A percentile compares a stretch with the other conserved stretches of the same genome.
Conservation (phyloP, 1,139 yeast genomes). For the Blastobotrys aristatus region DNA sequence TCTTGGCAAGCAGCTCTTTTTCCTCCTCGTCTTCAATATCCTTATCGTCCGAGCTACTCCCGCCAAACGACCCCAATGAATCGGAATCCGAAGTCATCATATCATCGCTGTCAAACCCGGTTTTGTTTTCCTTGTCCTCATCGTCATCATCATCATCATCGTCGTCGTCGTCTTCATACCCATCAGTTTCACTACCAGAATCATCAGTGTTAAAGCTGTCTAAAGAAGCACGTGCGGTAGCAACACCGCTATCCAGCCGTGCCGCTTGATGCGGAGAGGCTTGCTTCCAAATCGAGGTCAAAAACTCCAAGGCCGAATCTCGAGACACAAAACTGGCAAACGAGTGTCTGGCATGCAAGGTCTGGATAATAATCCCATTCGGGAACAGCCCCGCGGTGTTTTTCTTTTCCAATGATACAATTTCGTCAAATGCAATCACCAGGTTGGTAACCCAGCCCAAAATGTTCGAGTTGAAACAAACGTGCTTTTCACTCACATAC, state of each 20-base stretch:
- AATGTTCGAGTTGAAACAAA: slow-evolving; percentile 88
- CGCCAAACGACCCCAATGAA: slow-evolving; percentile 16
- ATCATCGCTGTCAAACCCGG: slow-evolving; percentile 21
- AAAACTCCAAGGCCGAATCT: slow-evolving; percentile 68
- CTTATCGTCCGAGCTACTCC: slow-evolving; percentile 7
- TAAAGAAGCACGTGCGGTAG: not conserved
- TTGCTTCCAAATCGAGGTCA: slow-evolving; percentile 41
- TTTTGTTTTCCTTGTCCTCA: slow-evolving; percentile 14
- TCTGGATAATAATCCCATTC: slow-evolving; percentile 76
- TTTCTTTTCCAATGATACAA: slow-evolving; percentile 68
- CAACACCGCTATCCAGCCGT: slow-evolving; percentile 2
- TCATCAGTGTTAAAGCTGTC: not conserved
- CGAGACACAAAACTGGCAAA: slow-evolving; percentile 88
- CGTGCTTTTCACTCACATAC: slow-evolving; percentile 71
- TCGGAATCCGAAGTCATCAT: slow-evolving; percentile 10
- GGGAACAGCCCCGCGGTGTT: slow-evolving; percentile 88
- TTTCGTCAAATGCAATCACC: slow-evolving; percentile 66
- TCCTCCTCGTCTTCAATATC: not conserved
- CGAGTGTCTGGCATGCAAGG: slow-evolving; percentile 55
- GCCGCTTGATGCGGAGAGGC: slow-evolving; percentile 36
- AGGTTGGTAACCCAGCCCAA: slow-evolving; percentile 90
- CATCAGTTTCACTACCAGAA: slow-evolving; percentile 18
- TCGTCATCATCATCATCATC: slow-evolving; percentile 26
- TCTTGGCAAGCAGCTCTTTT: not conserved
- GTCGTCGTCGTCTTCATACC: slow-evolving; percentile 20